Evolutionary conservation across 345 rosid species (phyloP).

Genomic region (Aquilaria yunnanensis): DNA sequence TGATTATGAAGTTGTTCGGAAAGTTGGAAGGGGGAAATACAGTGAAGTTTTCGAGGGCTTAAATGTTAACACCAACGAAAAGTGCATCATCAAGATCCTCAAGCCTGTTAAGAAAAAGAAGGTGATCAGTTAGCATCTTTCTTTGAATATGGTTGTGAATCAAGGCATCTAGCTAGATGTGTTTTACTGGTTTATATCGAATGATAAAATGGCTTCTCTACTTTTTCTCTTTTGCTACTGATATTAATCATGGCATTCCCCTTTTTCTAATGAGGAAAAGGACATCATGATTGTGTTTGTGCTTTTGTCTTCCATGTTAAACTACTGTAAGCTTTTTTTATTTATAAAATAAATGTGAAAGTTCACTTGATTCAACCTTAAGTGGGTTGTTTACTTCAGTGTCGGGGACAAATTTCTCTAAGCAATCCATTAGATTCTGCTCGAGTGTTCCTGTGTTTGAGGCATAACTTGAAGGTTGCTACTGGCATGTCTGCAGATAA

Average conservation of each 20-base stretch:
- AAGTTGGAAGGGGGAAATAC: slow-evolving; percentile 81
- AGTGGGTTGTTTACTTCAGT: no score
- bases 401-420: no score
- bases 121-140: slow-evolving; percentile 27
- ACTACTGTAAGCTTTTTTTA: no score
- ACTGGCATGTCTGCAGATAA: slow-evolving; percentile 39
- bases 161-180: background rate
- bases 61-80: slow-evolving; percentile 62
- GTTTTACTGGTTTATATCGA: background rate
- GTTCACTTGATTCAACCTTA: no score
- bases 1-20: slow-evolving; percentile 86
- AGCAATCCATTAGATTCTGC: background rate
- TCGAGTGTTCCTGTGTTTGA: no score
- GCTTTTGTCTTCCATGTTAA: background rate
- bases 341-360: no score
- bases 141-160: background rate
- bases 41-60: slow-evolving; percentile 85
- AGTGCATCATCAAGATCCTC: slow-evolving; percentile 72
- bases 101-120: slow-evolving; percentile 92
- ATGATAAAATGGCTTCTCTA: background rate
- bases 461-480: background rate
- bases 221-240: background rate
- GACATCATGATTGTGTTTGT: background rate
- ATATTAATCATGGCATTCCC: background rate
- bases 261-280: slow-evolving; percentile 1